Evolutionary conservation across 73 alveolate genomes (phyloP).

Genomic region (Durusdinium trenchii): DNA sequence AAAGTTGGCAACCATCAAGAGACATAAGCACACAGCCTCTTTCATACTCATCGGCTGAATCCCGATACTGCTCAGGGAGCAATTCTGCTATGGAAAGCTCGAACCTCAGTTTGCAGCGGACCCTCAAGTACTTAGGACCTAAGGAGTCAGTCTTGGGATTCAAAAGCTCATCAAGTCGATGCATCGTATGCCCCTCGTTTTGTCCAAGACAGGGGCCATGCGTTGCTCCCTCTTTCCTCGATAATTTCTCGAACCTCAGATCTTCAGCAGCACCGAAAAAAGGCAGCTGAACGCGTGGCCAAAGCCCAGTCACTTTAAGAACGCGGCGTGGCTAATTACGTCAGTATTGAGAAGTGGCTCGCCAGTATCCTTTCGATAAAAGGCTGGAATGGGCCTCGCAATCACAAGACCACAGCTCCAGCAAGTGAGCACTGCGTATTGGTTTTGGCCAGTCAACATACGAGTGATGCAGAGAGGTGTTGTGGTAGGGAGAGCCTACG

Average conservation of each 20-base stretch:
- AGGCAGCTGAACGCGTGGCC: not conserved
- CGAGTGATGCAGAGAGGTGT: too few species aligned
- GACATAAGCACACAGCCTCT: not conserved
- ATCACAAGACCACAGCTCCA: not conserved
- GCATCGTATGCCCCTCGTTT: not conserved
- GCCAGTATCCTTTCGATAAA: conserved; percentile 68
- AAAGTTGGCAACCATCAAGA: too few species aligned
- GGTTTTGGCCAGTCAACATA: too few species aligned
- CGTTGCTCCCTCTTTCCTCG: conserved; percentile 88
- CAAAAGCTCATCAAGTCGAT: too few species aligned
- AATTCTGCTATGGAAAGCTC: conserved; percentile 62
- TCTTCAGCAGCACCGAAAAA: not conserved
- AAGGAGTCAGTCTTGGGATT: too few species aligned
- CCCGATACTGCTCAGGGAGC: conserved; percentile 66
- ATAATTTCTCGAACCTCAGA: conserved; percentile 59
- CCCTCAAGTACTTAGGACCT: not conserved
- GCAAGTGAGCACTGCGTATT: too few species aligned
- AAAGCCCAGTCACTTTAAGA: not conserved
- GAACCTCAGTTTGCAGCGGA: not conserved
- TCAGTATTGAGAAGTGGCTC: conserved; percentile 79
- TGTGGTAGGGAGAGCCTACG: too few species aligned
- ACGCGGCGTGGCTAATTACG: conserved; percentile 47
- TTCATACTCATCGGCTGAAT: conserved; percentile 63
- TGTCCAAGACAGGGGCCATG: conserved; percentile 8
- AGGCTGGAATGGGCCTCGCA: conserved; percentile 84